Evolutionary conservation across 352 stramenopile species (phyloP), one percentile per base, ranked within the genome.

Genomic region (Pythium angustatum): DNA sequence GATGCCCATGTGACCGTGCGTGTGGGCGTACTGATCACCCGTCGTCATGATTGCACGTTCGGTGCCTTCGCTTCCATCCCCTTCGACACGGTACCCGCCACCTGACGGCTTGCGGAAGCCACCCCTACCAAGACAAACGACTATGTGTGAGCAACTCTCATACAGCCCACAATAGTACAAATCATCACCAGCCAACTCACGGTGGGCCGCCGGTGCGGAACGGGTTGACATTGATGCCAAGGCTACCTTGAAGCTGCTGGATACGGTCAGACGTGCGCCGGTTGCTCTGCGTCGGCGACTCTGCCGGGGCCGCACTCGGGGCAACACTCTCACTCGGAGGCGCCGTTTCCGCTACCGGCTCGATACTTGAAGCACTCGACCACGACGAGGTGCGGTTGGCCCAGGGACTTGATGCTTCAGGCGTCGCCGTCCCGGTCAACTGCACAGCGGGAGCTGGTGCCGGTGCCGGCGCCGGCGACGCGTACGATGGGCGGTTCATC

Each of bases 201-300:
- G 54, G 55, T 41, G 69, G 52, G 7, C 69, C 72, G 9, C 79
- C 75, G 22, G 80, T 64, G 34, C 83, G 77, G 54, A 95, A 95
- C 6, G 84, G 78, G 68, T 94, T 95, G 50, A 95, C 76, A 61
- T 91, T 91, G 62, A 95, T 90, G 5, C 80, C 87, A n/a, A 93
- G 60, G 65, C 70, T 93, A 6, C 85, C 85, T 67, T 95, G 85
- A 9, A 95, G 58, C 57, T 91, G 75, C 53, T 90, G 77, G 64
- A 95, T 93, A 52, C 82, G 57, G 3, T 60, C 34, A 12, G 68
- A 75, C 78, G 62, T 77, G 75, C 33, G 77, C 77, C 52, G 79
- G 58, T 72, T 70, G 34, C 36, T 58, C 19, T 17, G n/a, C 30
- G 48, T 64, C 14, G 26, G 47, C 50, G 70, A 34, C 64, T 64